Percentiles rank a stretch among this genome's conserved stretches.
Evolutionary conservation across 495 filamentous ascomycete genomes (phyloP).

Genomic region (Hypomontagnella monticulosa): DNA sequence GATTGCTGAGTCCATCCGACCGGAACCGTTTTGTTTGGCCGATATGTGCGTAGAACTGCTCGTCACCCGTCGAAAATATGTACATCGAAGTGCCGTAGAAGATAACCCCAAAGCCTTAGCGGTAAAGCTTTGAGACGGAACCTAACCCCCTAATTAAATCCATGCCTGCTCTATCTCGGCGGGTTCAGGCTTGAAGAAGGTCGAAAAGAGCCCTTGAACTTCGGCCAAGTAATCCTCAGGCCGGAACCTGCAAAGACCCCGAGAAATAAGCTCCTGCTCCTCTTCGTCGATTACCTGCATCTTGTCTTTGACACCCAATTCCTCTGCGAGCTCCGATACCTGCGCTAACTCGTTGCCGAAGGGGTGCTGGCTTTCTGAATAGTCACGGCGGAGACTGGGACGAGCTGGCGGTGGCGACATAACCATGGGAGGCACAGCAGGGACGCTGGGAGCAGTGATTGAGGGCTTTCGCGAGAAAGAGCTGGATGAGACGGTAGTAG

Average conservation of each 20-base stretch:
- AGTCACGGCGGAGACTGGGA: slow-evolving; percentile 45
- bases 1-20: slow-evolving; percentile 23
- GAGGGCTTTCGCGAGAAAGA: slow-evolving; percentile 51
- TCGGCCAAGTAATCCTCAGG: slow-evolving; percentile 87
- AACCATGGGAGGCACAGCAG: slow-evolving; percentile 40
- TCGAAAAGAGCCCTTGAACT: slow-evolving; percentile 72
- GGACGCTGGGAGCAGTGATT: slow-evolving; percentile 21
- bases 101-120: slow-evolving; percentile 16
- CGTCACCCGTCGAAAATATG: slow-evolving; percentile 44
- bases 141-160: slow-evolving; percentile 36
- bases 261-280: slow-evolving; percentile 69
- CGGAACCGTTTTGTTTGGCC: slow-evolving; percentile 4
- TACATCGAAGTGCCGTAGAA: slow-evolving; percentile 45
- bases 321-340: slow-evolving; percentile 84
- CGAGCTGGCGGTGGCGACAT: slow-evolving; percentile 47
- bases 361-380: slow-evolving; percentile 55
- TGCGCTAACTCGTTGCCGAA: slow-evolving; percentile 81
- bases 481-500: slow-evolving; percentile 48
- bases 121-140: slow-evolving; percentile 13
- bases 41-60: slow-evolving; percentile 35
- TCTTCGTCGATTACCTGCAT: slow-evolving; percentile 75
- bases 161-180: slow-evolving; percentile 37
- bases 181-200: slow-evolving; percentile 47
- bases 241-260: slow-evolving; percentile 76
- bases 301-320: slow-evolving; percentile 73